These are phyloP conservation scores for Hericium rajendrae DNA, from an alignment of 768 basidiomycete species.

Conservation along the genomic window DNA sequence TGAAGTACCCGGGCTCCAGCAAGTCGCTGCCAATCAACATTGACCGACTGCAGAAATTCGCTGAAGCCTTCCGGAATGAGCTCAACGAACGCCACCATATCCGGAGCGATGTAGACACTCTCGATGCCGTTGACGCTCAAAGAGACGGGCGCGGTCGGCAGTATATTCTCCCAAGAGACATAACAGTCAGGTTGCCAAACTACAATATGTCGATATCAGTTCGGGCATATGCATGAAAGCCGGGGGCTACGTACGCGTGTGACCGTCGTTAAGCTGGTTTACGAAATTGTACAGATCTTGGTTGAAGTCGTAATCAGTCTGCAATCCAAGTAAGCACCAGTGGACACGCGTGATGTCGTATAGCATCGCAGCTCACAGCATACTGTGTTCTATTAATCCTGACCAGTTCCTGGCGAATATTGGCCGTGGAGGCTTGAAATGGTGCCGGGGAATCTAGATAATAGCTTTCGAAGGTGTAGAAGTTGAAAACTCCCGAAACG, in stretches of 20 bases:
- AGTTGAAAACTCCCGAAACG: slow-evolving; percentile 26
- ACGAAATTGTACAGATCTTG: slow-evolving; percentile 45
- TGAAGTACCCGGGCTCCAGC: slow-evolving; percentile 48
- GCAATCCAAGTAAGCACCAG: neutral
- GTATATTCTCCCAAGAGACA: slow-evolving; percentile 30
- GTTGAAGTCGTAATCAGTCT: slow-evolving; percentile 65
- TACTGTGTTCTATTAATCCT: slow-evolving; percentile 40
- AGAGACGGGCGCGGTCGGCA: slow-evolving; percentile 11
- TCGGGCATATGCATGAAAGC: neutral
- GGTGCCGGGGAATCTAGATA: slow-evolving; percentile 27
- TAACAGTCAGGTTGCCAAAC: slow-evolving; percentile 54
- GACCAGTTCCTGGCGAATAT: slow-evolving; percentile 42
- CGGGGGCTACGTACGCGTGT: slow-evolving; percentile 37
- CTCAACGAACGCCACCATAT: slow-evolving; percentile 5
- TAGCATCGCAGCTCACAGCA: slow-evolving; percentile 21
- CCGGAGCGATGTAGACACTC: slow-evolving; percentile 8
- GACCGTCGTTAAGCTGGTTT: slow-evolving; percentile 52
- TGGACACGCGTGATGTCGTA: neutral
- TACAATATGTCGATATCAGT: slow-evolving; percentile 11
- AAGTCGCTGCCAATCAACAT: slow-evolving; percentile 39
- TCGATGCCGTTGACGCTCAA: neutral
- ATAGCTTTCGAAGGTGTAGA: slow-evolving; percentile 32
- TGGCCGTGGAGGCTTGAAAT: slow-evolving; percentile 37
- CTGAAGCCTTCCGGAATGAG: slow-evolving; percentile 1
- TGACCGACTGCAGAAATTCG: slow-evolving; percentile 1